Percentiles rank a stretch among this genome's conserved stretches.
phyloP scores from a whole-genome alignment of 2,329 filamentous ascomycete species.

The Knufia fluminis region DNA sequence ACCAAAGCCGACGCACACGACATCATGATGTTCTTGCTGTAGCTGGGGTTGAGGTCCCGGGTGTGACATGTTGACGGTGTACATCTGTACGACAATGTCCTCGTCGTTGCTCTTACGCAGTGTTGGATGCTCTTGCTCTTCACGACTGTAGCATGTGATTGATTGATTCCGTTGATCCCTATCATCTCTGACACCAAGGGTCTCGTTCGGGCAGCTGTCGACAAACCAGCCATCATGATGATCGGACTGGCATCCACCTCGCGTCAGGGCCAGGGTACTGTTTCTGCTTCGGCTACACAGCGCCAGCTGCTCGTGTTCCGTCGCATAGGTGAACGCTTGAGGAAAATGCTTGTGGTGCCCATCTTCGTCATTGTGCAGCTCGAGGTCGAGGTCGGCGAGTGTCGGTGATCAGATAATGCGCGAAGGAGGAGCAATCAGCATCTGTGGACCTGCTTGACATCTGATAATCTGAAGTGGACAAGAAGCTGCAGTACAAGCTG shows the following conservation, averaged over 20 bases:
- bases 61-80: too few species aligned
- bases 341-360: neutral
- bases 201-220: too few species aligned
- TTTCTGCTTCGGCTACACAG: neutral
- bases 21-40: conserved; percentile 9
- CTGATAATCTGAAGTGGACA: neutral
- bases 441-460: neutral
- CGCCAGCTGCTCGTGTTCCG: neutral
- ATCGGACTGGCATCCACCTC: too few species aligned
- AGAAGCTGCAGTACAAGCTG: neutral
- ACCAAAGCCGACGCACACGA: conserved; percentile 20
- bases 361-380: neutral
- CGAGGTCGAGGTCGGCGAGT: neutral
- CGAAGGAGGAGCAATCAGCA: neutral
- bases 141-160: too few species aligned
- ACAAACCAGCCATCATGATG: too few species aligned
- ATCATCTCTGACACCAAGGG: too few species aligned
- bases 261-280: too few species aligned
- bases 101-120: neutral
- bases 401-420: neutral
- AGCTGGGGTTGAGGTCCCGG: neutral
- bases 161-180: too few species aligned
- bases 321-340: neutral
- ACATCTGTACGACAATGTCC: too few species aligned
- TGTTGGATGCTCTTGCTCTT: neutral